Evolutionary conservation across 768 basidiomycete species (phyloP).

Genomic region (Boletus barrowsii): DNA sequence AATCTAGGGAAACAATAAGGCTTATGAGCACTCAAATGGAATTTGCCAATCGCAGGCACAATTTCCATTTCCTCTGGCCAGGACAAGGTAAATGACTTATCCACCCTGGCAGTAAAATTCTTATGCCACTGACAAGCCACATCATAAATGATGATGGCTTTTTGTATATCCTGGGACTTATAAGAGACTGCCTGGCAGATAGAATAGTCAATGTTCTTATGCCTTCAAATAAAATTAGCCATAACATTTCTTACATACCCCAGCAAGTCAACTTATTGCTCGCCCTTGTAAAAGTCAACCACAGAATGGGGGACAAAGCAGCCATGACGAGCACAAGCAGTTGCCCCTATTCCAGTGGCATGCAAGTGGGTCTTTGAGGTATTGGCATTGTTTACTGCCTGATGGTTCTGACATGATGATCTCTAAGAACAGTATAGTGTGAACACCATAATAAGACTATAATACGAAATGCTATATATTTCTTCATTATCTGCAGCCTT

Average conservation of each 20-base stretch:
- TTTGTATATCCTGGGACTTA: not conserved
- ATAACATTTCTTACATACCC: no score
- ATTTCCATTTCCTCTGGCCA: not conserved
- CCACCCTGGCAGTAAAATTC: slow-evolving; percentile 4
- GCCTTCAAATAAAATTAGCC: slow-evolving; percentile 16
- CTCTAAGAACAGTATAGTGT: not conserved
- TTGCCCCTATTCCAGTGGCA: not conserved
- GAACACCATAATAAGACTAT: not conserved
- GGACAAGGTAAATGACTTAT: not conserved
- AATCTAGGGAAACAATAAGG: slow-evolving; percentile 24
- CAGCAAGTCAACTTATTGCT: slow-evolving; percentile 5
- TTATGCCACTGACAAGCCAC: slow-evolving; percentile 28
- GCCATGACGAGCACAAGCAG: not conserved
- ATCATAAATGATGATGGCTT: slow-evolving; percentile 26
- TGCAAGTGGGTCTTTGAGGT: not conserved
- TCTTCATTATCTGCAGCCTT: not conserved
- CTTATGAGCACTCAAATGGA: slow-evolving; percentile 32
- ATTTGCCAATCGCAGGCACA: slow-evolving; percentile 22
- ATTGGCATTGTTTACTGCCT: slow-evolving; percentile 1
- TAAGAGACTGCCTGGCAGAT: slow-evolving; percentile 20
- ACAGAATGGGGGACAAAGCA: slow-evolving; percentile 10
- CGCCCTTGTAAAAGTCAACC: slow-evolving; percentile 13
- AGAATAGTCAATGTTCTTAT: slow-evolving; percentile 29
- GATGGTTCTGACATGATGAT: not conserved
- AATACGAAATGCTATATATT: not conserved